A percentile compares a stretch with the other conserved stretches of the same genome.
phyloP scores from a whole-genome alignment of 208 protist species.

The Acanthamoeba quina region DNA sequence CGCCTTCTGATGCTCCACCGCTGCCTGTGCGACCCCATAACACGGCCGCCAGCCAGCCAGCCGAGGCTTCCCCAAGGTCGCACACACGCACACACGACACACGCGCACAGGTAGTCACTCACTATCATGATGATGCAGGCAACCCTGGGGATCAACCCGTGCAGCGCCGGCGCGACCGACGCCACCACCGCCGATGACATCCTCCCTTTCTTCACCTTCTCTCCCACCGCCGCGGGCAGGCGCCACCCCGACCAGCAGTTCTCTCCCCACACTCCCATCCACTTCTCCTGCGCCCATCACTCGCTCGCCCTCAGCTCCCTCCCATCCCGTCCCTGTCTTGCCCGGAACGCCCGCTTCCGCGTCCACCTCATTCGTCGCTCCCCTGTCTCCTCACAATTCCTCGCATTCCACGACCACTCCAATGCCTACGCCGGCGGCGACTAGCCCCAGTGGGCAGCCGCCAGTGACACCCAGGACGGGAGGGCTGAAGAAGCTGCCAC shows the following conservation, averaged over 20 bases:
- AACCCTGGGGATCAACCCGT: neutral
- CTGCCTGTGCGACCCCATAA: neutral
- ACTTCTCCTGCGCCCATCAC: neutral
- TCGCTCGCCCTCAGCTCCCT: neutral
- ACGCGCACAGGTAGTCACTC: neutral
- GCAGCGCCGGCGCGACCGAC: neutral
- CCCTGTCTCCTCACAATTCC: neutral
- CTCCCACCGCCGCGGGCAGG: neutral
- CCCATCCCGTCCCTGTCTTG: constrained; percentile 2
- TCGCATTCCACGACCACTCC: neutral
- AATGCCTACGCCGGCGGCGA: neutral
- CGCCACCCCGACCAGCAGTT: neutral
- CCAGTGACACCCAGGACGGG: neutral
- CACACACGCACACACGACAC: neutral
- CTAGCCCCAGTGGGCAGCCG: neutral
- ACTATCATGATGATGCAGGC: neutral
- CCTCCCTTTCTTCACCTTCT: neutral
- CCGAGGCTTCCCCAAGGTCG: neutral
- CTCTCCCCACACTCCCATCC: neutral
- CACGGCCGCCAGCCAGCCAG: neutral
- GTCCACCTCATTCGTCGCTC: neutral
- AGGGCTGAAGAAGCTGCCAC: constrained; percentile 16
- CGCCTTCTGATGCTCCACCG: neutral
- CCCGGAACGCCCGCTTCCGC: neutral
- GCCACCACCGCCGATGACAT: neutral